phyloP scores from a whole-genome alignment of 2,329 filamentous ascomycete genomes.

The Penicillium sp. region DNA sequence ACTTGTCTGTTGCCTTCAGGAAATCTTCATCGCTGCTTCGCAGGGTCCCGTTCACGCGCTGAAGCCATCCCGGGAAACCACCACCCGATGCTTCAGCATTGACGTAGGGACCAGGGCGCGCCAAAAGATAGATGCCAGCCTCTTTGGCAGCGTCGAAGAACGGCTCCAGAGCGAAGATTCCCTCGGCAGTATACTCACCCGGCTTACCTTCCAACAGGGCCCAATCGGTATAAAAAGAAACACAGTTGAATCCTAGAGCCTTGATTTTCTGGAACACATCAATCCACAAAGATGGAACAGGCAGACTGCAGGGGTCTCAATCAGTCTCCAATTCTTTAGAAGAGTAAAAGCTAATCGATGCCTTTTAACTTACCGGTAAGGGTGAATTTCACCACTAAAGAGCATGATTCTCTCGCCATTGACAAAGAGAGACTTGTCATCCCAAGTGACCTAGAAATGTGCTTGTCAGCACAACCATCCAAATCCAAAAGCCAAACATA shows the following conservation, averaged over 20 bases:
- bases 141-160: constrained; percentile 73
- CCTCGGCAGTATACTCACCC: constrained; percentile 66
- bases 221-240: constrained; percentile 80
- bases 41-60: constrained; percentile 62
- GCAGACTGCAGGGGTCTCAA: constrained; percentile 42
- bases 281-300: constrained; percentile 61
- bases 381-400: constrained; percentile 72
- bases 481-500: not conserved
- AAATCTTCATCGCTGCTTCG: constrained; percentile 62
- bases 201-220: constrained; percentile 70
- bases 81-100: constrained; percentile 75
- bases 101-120: constrained; percentile 70
- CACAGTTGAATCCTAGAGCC: constrained; percentile 72
- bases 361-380: constrained; percentile 49
- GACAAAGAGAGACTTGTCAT: constrained; percentile 68
- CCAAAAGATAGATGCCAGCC: constrained; percentile 74
- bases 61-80: constrained; percentile 77
- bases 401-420: constrained; percentile 67
- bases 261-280: constrained; percentile 82
- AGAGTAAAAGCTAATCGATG: not conserved
- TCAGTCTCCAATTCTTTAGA: not conserved
- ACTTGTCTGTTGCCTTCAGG: constrained; percentile 65
- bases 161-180: constrained; percentile 67
- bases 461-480: not conserved
- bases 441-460: constrained; percentile 60